phyloP scores from a whole-genome alignment of 495 filamentous ascomycete species.

The Talaromyces trachyspermus region DNA sequence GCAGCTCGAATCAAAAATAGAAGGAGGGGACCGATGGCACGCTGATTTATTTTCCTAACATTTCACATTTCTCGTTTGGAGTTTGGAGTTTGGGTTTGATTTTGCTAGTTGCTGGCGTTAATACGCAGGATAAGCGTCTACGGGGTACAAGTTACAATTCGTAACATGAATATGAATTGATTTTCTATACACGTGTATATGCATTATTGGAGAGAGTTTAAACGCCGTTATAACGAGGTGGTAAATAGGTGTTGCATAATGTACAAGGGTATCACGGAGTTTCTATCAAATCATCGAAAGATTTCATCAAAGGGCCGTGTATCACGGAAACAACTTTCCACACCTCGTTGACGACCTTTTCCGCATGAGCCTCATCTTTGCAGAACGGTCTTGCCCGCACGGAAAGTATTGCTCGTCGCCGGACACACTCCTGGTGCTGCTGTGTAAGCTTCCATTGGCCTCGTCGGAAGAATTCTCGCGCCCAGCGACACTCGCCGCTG shows the following conservation, averaged over 20 bases:
- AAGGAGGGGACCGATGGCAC: background rate
- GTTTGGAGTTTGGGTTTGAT: background rate
- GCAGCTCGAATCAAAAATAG: conserved; percentile 23
- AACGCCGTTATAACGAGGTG: conserved; percentile 7
- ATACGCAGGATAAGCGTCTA: background rate
- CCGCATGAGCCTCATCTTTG: conserved; percentile 80
- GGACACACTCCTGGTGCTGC: conserved; percentile 89
- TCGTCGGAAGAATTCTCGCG: conserved; percentile 71
- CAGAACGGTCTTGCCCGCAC: conserved; percentile 68
- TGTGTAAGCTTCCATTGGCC: conserved; percentile 82
- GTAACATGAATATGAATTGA: conserved; percentile 4
- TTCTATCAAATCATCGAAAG: conserved; percentile 57
- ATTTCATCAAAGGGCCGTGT: conserved; percentile 95
- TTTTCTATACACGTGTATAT: background rate
- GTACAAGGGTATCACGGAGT: too few species aligned
- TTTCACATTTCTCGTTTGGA: conserved; percentile 7
- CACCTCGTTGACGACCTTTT: conserved; percentile 86
- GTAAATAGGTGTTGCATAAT: too few species aligned
- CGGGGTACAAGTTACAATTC: background rate
- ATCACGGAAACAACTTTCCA: conserved; percentile 94
- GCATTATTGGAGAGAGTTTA: background rate
- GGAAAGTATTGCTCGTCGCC: conserved; percentile 67
- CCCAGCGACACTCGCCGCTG: conserved; percentile 90
- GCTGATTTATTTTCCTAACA: background rate
- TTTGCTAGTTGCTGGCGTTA: background rate